Evolutionary conservation across 2,329 filamentous ascomycete species (phyloP), one percentile per base, ranked within the genome.

Genomic region (Periconia digitata): DNA sequence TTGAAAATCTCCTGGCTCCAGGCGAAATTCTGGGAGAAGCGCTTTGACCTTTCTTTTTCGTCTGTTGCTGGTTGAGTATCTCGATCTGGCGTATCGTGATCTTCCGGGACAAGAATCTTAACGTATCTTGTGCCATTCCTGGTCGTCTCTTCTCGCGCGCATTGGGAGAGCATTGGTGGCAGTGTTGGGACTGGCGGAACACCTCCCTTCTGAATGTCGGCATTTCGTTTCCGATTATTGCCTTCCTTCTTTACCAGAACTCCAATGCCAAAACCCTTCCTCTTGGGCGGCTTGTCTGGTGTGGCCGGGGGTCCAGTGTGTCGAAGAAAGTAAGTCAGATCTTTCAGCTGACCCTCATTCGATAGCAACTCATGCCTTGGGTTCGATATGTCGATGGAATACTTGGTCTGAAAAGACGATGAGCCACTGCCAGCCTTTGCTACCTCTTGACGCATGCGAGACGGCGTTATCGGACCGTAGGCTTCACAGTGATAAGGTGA

Each of bases 351-450:
- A 23, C 59, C 56, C 34, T 54, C 61, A 2, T 62, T 59, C 1
- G 62, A 64, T 24, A 68, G 55, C n/a, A 64, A 59, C 22, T 59
- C 58, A 22, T 70, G 64, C 22, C 60, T 56, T 18, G 64, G 59
- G n/a, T 10, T 32, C 12, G 27, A 32, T 32, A 10, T 32, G 27
- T 10, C n/a, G 27, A 32, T 13, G 10, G 27, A 32, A 12, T 32
- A 32, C 8, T 32, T 32, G 10, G 12, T 15, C n/a, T 32, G 27
- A 5, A 15, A 32, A 32, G 27, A 32, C 12, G 27, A 32, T 6
- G 27, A 32, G 27, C 27, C n/a, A 10, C 27, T 32, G 3, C 27
- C n/a, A 10, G 27, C 10, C 27, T 32, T 32, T 32, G 3, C 4
- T 12, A 32, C 10, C 27, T 13, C 10, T 32, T 53, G 15, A 48